Evolutionary conservation across 2,329 filamentous ascomycete species (phyloP).

Genomic region (Calonectria montana): DNA sequence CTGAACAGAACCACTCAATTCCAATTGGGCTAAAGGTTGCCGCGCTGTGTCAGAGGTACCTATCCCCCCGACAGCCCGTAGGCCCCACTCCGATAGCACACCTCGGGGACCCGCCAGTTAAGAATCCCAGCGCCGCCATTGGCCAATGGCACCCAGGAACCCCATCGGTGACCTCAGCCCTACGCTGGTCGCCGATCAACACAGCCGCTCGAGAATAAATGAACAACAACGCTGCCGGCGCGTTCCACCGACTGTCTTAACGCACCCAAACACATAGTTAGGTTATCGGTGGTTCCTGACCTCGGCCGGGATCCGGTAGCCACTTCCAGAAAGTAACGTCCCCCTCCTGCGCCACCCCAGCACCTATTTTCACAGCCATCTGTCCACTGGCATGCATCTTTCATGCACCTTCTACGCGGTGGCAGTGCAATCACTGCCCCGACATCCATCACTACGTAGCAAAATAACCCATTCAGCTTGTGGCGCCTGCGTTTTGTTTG

Average conservation of each 20-base stretch:
- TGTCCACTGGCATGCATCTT: neutral
- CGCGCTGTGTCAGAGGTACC: neutral
- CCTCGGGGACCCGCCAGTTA: neutral
- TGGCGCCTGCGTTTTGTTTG: neutral
- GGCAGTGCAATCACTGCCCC: neutral
- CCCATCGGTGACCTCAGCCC: neutral
- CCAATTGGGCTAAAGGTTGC: neutral
- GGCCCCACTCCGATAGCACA: neutral
- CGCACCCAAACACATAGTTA: neutral
- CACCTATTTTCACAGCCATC: neutral
- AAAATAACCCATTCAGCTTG: neutral
- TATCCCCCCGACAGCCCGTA: conserved; percentile 14
- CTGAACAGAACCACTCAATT: neutral
- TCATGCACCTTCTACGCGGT: neutral
- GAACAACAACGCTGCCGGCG: neutral
- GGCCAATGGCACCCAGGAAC: neutral
- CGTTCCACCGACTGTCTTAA: neutral
- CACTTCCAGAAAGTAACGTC: neutral
- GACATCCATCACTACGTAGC: neutral
- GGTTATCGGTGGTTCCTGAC: neutral
- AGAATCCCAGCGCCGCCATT: neutral
- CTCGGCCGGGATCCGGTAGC: neutral
- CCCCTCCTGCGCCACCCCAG: neutral
- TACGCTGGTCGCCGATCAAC: neutral
- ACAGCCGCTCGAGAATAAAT: neutral